Evolutionary conservation across 805 yeast species (phyloP).

Genomic region (Nakazawaea molendinolei): DNA sequence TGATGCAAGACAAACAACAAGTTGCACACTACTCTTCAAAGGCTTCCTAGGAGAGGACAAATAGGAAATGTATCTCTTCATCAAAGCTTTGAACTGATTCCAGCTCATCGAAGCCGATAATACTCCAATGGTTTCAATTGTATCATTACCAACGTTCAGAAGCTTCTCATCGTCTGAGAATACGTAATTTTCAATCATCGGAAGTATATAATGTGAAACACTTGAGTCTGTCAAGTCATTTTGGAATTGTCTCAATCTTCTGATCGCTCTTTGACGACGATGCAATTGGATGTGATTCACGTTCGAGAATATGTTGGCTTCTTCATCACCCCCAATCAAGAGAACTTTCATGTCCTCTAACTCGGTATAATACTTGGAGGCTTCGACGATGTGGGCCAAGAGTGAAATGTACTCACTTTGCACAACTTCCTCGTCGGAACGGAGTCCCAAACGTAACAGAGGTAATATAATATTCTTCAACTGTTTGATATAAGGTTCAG

Average conservation of each 20-base stretch:
- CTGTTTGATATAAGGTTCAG: slow-evolving; percentile 26
- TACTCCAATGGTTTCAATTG: slow-evolving; percentile 54
- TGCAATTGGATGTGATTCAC: slow-evolving; percentile 78
- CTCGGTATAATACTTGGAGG: slow-evolving; percentile 37
- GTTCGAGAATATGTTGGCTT: slow-evolving; percentile 64
- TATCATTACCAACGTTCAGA: slow-evolving; percentile 58
- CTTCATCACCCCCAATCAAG: slow-evolving; percentile 64
- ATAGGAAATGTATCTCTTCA: slow-evolving; percentile 57
- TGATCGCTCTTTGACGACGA: slow-evolving; percentile 80
- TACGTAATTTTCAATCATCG: slow-evolving; percentile 79
- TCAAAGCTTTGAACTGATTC: slow-evolving; percentile 74
- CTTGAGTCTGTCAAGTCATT: slow-evolving; percentile 42
- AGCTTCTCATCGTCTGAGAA: slow-evolving; percentile 50
- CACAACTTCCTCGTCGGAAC: slow-evolving; percentile 51
- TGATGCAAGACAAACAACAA: slow-evolving; percentile 49
- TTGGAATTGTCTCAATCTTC: slow-evolving; percentile 48
- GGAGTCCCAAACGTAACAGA: slow-evolving; percentile 56
- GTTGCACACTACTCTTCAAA: slow-evolving; percentile 44
- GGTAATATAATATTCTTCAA: slow-evolving; percentile 58
- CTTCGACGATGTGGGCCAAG: slow-evolving; percentile 53
- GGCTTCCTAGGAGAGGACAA: slow-evolving; percentile 36
- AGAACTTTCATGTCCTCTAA: slow-evolving; percentile 63
- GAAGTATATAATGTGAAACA: slow-evolving; percentile 75
- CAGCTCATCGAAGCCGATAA: slow-evolving; percentile 58
- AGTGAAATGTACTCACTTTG: slow-evolving; percentile 68